Evolutionary conservation across 1,139 yeast species (phyloP).

Genomic region (Suhomyces maxii): DNA sequence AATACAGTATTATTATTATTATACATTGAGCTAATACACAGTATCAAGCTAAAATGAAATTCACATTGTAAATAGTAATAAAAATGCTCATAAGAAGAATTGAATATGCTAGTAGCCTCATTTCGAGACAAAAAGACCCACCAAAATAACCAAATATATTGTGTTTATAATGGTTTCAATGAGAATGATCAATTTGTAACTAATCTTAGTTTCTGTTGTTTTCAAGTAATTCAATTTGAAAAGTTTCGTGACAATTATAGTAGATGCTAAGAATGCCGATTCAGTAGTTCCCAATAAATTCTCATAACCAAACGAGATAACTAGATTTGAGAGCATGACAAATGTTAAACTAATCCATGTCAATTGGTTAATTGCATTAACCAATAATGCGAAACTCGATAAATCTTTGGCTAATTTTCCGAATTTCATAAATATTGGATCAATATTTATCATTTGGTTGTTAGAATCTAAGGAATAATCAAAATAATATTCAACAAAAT

Average conservation of each 20-base stretch:
- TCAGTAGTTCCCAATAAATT: not conserved
- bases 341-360: slow-evolving; percentile 11
- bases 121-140: not conserved
- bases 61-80: not conserved
- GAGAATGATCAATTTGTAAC: slow-evolving; percentile 6
- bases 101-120: slow-evolving; percentile 2
- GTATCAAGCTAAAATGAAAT: not conserved
- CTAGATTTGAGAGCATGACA: slow-evolving; percentile 5
- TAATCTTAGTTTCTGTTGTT: slow-evolving; percentile 4
- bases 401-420: slow-evolving; percentile 12
- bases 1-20: not conserved
- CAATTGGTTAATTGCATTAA: slow-evolving; percentile 10
- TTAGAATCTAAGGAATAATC: slow-evolving; percentile 15
- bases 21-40: not conserved
- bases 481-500: slow-evolving; percentile 22
- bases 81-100: slow-evolving; percentile 2
- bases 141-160: not conserved
- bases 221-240: slow-evolving; percentile 23
- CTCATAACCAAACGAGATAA: not conserved
- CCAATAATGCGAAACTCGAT: slow-evolving; percentile 5
- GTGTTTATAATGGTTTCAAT: slow-evolving; percentile 5
- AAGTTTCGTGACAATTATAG: slow-evolving; percentile 13
- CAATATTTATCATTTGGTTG: slow-evolving; percentile 11
- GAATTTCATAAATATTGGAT: slow-evolving; percentile 18
- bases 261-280: slow-evolving; percentile 3